Conservation (phyloP, 2,329 filamentous ascomycete genomes). For the Cladophialophora yegresii region DNA sequence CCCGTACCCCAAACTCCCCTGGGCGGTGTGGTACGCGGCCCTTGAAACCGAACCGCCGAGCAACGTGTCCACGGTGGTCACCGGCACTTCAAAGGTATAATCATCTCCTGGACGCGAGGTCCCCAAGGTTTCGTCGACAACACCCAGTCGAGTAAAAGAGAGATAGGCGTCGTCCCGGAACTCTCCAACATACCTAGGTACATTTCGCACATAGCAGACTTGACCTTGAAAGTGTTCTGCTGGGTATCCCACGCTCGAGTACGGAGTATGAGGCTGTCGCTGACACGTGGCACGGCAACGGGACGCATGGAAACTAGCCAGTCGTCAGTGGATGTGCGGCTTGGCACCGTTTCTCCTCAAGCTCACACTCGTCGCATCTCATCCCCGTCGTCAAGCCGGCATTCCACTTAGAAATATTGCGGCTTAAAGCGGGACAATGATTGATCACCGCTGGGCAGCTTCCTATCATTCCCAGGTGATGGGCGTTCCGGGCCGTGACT, state of each 20-base stretch:
- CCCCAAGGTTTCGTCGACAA: background rate
- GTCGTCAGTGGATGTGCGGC: too few species aligned
- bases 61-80: background rate
- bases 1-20: background rate
- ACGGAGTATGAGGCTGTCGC: background rate
- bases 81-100: background rate
- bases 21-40: background rate
- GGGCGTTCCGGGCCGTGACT: background rate
- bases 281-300: background rate
- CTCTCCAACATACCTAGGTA: background rate
- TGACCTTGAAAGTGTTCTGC: too few species aligned
- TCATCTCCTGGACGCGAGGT: background rate
- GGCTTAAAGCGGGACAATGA: background rate
- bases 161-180: background rate
- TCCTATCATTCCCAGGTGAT: background rate
- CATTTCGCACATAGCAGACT: background rate
- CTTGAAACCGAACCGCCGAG: background rate
- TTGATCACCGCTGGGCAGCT: background rate
- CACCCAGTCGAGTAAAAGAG: background rate
- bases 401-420: background rate
- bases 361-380: background rate
- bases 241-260: too few species aligned
- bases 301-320: background rate
- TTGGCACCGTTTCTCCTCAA: background rate
- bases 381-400: background rate